Conservation (phyloP, 2,329 filamentous ascomycete species). For the Botryosphaeria dothidea region DNA sequence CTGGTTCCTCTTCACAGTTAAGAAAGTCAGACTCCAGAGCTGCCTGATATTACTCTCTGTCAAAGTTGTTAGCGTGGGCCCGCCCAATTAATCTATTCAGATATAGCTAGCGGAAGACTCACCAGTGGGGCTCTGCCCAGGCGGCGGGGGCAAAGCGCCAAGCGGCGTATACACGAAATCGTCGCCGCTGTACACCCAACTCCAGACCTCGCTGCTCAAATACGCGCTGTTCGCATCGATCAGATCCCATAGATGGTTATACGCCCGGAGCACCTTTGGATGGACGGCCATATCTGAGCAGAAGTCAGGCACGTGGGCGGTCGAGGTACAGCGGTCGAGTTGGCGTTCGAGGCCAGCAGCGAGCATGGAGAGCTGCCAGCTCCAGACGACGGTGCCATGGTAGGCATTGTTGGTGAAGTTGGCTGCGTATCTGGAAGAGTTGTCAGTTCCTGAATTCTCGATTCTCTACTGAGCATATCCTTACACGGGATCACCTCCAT, state of each 20-base stretch:
- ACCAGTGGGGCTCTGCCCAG: conserved; percentile 35
- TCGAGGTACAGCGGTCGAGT: conserved; percentile 51
- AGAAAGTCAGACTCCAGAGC: conserved; percentile 60
- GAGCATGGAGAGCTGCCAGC: conserved; percentile 67
- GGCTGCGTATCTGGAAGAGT: conserved; percentile 31
- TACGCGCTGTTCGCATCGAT: conserved; percentile 58
- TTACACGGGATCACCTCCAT: conserved; percentile 46
- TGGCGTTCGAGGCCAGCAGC: conserved; percentile 61
- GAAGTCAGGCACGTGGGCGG: conserved; percentile 45
- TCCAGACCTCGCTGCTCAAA: conserved; percentile 63
- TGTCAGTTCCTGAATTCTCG: too few species aligned
- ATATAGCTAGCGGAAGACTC: not conserved
- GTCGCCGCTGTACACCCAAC: conserved; percentile 56
- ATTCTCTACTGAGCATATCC: too few species aligned
- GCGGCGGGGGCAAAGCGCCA: conserved; percentile 52
- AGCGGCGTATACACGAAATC: conserved; percentile 53
- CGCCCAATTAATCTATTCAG: not conserved
- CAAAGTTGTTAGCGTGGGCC: not conserved
- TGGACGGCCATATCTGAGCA: conserved; percentile 50
- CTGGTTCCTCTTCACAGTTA: conserved; percentile 52
- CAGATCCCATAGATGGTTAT: conserved; percentile 62
- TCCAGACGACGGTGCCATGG: conserved; percentile 66
- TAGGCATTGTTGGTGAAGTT: conserved; percentile 61
- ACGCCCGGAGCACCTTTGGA: conserved; percentile 50
- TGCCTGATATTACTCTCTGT: conserved; percentile 57